Evolutionary conservation across 139 green algal species (phyloP).

Genomic region (Chlorella ohadii): DNA sequence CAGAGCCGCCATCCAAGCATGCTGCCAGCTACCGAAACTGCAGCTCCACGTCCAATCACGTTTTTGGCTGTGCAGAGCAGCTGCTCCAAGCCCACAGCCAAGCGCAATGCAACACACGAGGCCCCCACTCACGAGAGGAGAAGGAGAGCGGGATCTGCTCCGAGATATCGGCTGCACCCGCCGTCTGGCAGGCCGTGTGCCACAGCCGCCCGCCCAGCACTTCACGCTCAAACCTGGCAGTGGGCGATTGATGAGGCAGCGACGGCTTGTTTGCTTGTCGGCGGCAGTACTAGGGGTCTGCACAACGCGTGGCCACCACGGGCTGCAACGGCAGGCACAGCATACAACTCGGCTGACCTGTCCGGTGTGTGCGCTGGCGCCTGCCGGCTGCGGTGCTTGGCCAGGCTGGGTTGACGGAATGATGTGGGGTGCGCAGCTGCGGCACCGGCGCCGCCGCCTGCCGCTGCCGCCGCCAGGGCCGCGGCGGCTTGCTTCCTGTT

Average conservation of each 20-base stretch:
- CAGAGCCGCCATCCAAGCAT: not conserved
- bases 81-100: constrained; percentile 17
- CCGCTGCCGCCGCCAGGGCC: too few relatives aligned
- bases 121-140: constrained; percentile 17
- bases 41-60: too few relatives aligned
- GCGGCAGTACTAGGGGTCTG: too few relatives aligned
- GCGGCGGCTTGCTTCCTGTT: too few relatives aligned
- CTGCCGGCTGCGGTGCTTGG: not conserved
- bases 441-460: not conserved
- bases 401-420: not conserved
- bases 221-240: constrained; percentile 53
- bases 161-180: constrained; percentile 34
- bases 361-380: not conserved
- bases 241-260: too few relatives aligned
- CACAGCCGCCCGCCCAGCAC: constrained; percentile 69
- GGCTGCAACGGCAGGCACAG: too few relatives aligned
- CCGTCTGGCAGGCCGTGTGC: constrained; percentile 55
- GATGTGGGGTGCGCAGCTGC: not conserved
- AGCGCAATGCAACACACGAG: too few relatives aligned
- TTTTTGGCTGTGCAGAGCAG: too few relatives aligned
- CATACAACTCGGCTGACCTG: not conserved
- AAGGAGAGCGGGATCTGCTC: constrained; percentile 40
- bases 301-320: too few relatives aligned
- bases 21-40: too few relatives aligned
- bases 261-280: too few relatives aligned